Evolutionary conservation across 1,284 basidiomycete species (phyloP).

Genomic region (Trichosporon ovoides): DNA sequence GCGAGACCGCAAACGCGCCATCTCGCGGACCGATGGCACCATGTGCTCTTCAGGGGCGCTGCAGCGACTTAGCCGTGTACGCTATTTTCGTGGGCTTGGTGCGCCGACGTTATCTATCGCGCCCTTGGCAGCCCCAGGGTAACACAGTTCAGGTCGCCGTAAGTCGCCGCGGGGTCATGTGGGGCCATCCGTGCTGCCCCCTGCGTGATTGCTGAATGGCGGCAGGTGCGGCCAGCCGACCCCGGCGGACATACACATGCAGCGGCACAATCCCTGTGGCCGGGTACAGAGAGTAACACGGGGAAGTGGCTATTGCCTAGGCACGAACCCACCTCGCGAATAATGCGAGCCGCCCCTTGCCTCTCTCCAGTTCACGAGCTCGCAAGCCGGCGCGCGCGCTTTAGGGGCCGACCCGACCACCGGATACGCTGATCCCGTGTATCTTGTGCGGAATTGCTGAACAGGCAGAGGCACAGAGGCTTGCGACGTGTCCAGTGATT

Average conservation of each 20-base stretch:
- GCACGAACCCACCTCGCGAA: not conserved
- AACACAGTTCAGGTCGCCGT: not conserved
- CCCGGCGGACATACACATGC: not conserved
- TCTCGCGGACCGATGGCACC: too few species aligned
- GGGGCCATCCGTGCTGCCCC: not conserved
- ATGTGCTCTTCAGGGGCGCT: too few species aligned
- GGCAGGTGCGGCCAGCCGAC: not conserved
- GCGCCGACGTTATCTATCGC: not conserved
- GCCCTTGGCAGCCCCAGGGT: not conserved
- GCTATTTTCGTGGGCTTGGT: not conserved
- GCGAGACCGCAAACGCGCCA: too few species aligned
- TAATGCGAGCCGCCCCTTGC: not conserved
- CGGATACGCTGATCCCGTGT: not conserved
- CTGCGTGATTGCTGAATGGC: not conserved
- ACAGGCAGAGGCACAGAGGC: too few species aligned
- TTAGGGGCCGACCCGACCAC: not conserved
- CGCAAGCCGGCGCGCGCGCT: not conserved
- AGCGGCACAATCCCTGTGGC: too few species aligned
- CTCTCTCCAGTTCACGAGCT: not conserved
- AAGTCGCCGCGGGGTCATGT: slow-evolving; percentile 1
- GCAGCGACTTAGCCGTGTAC: not conserved
- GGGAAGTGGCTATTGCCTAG: too few species aligned
- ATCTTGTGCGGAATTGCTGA: too few species aligned
- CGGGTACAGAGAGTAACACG: too few species aligned
- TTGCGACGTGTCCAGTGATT: too few species aligned